Evolutionary conservation across 139 green algal genomes (phyloP).

Genomic region (Chlamydomonas sp.): DNA sequence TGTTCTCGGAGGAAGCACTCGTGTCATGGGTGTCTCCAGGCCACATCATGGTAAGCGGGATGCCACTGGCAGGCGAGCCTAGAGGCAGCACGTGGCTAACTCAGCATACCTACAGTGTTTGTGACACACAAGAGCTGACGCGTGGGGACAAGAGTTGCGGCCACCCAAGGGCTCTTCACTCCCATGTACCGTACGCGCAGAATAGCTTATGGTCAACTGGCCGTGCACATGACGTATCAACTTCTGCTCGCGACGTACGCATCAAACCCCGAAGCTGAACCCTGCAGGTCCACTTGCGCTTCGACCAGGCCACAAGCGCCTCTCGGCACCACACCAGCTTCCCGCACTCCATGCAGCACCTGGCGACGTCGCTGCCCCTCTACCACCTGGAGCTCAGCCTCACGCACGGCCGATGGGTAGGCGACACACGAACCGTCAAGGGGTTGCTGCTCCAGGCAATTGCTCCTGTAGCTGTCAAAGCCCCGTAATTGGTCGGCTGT

Average conservation of each 20-base stretch:
- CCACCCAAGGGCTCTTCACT: too few species aligned
- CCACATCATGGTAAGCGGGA: slow-evolving; percentile 6
- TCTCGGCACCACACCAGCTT: slow-evolving; percentile 26
- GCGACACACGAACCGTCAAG: neutral
- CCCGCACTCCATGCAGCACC: slow-evolving; percentile 26
- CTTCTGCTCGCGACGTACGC: neutral
- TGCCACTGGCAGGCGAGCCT: neutral
- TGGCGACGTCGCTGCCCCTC: neutral
- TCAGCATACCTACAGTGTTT: neutral
- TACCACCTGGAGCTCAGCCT: slow-evolving; percentile 11
- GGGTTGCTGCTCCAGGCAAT: too few species aligned
- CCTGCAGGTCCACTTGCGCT: slow-evolving; percentile 26
- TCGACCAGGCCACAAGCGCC: slow-evolving; percentile 21
- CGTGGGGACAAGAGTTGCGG: too few species aligned
- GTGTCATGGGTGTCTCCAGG: neutral
- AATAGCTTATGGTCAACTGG: neutral
- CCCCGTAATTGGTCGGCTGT: neutral
- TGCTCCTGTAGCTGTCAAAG: neutral
- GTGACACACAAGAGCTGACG: neutral
- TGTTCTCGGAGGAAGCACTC: slow-evolving; percentile 26
- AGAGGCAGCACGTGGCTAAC: neutral
- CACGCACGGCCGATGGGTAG: slow-evolving; percentile 37
- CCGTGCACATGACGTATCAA: neutral
- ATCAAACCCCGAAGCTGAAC: neutral
- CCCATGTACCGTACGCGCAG: neutral